Base-by-base conservation (phyloP, 2,329 filamentous ascomycete species). In the Ceratocystis diversiconidia region DNA sequence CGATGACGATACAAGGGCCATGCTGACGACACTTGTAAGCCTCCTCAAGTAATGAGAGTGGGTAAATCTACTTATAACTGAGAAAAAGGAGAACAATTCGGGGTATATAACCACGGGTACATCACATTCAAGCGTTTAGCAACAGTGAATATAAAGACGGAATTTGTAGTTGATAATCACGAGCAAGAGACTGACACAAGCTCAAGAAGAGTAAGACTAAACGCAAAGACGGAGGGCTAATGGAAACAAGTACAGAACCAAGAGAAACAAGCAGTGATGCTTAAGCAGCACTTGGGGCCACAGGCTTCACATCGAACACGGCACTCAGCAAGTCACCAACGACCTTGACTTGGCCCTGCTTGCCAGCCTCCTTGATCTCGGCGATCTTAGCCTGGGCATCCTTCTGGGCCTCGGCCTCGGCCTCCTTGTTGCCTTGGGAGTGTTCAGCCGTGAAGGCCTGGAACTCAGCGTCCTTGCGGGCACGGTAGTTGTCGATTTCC, bases 361-460 rank as follows among this genome's bases (percentile, higher is more conserved):
- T 83, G 68, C 92, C 92, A 43, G 90, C 85, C 65, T 81, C 81
- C 75, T 89, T 83, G 74, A 97, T 97, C 75, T 89, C 85, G 75
- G 86, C 82, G 71, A 97, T 85, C 77, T 95, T 86, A 71, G 76
- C 80, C 68, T 96, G 89, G 69, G 88, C 88, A 71, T 86, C 84
- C 74, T 81, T 79, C 82, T 95, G 95, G 71, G 92, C 92, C 75
- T 90, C 76, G 55, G 85, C 82, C 75, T 92, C 88, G 70, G 89
- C 88, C 70, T 85, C 81, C 74, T 84, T 79, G 82, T 96, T 96
- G 73, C 92, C 92, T 76, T 89, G 89, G 72, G 89, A 87, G 79
- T 99, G 92, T 92, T 97, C 79, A 69, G 90, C 82, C 80, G 97
- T 91, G 73, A 95, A 97, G 74, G 88, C 87, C 81, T 94, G 92